Evolutionary conservation across 2,329 filamentous ascomycete genomes (phyloP).

Genomic region (Xylariales sp.): DNA sequence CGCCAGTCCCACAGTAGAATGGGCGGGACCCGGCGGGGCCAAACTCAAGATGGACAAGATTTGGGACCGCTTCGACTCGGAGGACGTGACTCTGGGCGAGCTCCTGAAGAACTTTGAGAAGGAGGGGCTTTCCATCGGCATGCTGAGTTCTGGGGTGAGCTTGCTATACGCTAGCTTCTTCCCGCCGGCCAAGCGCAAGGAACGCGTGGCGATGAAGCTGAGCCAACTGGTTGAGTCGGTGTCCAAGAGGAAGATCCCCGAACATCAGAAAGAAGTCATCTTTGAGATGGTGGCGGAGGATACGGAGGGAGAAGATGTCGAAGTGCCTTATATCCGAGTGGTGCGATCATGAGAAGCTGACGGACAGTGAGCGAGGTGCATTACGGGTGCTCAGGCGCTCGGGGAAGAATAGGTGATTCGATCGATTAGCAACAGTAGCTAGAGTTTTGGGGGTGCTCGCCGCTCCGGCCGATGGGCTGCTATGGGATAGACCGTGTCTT

Average conservation of each 20-base stretch:
- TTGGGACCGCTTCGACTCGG: slow-evolving; percentile 96
- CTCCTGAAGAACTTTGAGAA: slow-evolving; percentile 85
- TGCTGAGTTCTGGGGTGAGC: slow-evolving; percentile 98
- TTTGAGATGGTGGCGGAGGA: slow-evolving; percentile 97
- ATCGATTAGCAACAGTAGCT: neutral
- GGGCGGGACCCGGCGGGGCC: slow-evolving; percentile 76
- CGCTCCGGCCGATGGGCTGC: slow-evolving; percentile 2
- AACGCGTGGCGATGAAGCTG: slow-evolving; percentile 83
- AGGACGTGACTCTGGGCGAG: slow-evolving; percentile 85
- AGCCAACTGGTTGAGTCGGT: slow-evolving; percentile 89
- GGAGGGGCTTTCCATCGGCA: slow-evolving; percentile 83
- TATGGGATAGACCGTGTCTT: slow-evolving; percentile 26
- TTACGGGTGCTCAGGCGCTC: too few species aligned
- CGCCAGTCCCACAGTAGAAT: slow-evolving; percentile 90
- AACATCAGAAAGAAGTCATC: slow-evolving; percentile 94
- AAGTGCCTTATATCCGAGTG: slow-evolving; percentile 97
- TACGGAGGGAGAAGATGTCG: slow-evolving; percentile 88
- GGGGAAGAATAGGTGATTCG: too few species aligned
- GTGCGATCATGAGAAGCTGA: slow-evolving; percentile 71
- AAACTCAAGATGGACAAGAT: slow-evolving; percentile 92
- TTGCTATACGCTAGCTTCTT: slow-evolving; percentile 96
- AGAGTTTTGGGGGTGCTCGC: slow-evolving; percentile 21
- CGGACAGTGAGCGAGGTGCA: neutral
- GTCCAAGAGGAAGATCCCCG: slow-evolving; percentile 90
- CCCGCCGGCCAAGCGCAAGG: slow-evolving; percentile 80